A percentile compares a stretch with the other conserved stretches of the same genome.
phyloP scores from a whole-genome alignment of 2,329 filamentous ascomycete species.

The Triangularia setosa region DNA sequence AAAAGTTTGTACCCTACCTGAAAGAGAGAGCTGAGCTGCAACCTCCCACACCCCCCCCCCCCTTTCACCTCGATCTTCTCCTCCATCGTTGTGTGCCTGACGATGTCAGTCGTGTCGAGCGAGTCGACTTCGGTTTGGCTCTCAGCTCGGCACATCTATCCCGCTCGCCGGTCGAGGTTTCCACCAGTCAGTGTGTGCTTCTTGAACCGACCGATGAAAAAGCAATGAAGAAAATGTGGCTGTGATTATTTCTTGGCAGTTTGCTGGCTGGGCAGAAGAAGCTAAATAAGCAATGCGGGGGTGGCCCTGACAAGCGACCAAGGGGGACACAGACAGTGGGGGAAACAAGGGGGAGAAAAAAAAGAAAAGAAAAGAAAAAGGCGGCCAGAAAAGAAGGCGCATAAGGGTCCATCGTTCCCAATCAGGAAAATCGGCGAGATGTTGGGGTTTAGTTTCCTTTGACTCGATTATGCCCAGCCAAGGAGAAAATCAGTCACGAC shows the following conservation, averaged over 20 bases:
- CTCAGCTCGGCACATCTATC: not conserved
- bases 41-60: too few species aligned
- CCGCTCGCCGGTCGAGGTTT: not conserved
- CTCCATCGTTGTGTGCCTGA: not conserved
- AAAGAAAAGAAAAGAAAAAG: not conserved
- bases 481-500: not conserved
- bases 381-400: not conserved
- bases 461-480: not conserved
- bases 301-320: not conserved
- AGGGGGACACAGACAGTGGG: not conserved
- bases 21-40: not conserved
- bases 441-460: not conserved
- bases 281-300: not conserved
- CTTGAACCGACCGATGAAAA: not conserved
- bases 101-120: not conserved
- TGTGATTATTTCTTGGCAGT: not conserved
- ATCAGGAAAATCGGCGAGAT: not conserved
- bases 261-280: not conserved
- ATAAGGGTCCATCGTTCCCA: not conserved
- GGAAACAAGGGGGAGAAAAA: not conserved
- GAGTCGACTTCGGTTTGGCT: not conserved
- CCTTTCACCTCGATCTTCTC: not conserved
- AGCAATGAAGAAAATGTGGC: not conserved
- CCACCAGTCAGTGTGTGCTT: not conserved
- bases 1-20: not conserved